A percentile compares a stretch with the other conserved stretches of the same genome.
Evolutionary conservation across 495 filamentous ascomycete species (phyloP).

Genomic region (Rostrohypoxylon terebratum): DNA sequence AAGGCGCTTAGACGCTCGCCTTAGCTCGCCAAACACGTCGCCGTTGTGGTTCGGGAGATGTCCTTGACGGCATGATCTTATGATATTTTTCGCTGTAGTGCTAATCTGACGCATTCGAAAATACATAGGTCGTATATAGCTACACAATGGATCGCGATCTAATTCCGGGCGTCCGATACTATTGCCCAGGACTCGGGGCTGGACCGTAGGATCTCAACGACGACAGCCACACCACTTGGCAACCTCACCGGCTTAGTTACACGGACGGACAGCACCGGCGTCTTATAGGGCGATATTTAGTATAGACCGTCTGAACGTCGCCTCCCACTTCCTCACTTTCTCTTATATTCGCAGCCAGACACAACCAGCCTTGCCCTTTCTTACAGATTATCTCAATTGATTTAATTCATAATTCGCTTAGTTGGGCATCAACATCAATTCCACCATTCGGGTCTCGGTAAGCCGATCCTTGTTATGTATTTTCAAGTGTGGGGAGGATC

Average conservation of each 20-base stretch:
- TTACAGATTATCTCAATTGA: not conserved
- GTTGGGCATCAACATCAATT: slow-evolving; percentile 7
- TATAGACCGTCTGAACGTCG: slow-evolving; percentile 2
- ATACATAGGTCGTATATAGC: not conserved
- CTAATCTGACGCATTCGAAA: slow-evolving; percentile 4
- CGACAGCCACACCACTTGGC: slow-evolving; percentile 17
- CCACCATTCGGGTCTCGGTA: slow-evolving; percentile 10
- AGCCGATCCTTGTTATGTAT: slow-evolving; percentile 21
- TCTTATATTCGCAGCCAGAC: not conserved
- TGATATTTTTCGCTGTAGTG: not conserved
- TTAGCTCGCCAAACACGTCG: slow-evolving; percentile 28
- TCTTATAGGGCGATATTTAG: slow-evolving; percentile 4
- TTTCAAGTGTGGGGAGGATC: slow-evolving; percentile 23
- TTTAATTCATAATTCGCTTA: slow-evolving; percentile 10
- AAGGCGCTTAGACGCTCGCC: slow-evolving; percentile 23
- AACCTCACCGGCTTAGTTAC: slow-evolving; percentile 8
- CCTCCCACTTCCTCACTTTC: not conserved
- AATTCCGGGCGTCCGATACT: slow-evolving; percentile 27
- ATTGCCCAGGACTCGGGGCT: slow-evolving; percentile 29
- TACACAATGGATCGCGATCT: slow-evolving; percentile 33
- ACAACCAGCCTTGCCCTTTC: slow-evolving; percentile 2
- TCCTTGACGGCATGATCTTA: slow-evolving; percentile 32
- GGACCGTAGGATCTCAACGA: slow-evolving; percentile 22
- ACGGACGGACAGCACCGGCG: slow-evolving; percentile 23
- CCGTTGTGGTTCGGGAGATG: slow-evolving; percentile 31